Evolutionary conservation across 257 asterid species (phyloP).

Genomic region (Galeopsis tetrahit): DNA sequence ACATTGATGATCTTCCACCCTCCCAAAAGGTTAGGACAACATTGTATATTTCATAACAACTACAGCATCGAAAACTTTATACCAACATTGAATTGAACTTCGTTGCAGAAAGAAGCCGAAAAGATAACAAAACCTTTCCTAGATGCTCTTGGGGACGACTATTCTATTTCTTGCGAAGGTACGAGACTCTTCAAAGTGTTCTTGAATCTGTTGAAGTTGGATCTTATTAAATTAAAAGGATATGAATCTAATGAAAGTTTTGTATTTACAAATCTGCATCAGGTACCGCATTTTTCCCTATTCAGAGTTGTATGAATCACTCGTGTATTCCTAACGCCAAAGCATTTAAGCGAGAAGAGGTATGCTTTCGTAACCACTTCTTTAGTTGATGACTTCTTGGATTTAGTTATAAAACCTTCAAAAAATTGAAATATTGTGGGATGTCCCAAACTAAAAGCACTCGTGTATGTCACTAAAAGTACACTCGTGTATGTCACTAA

Average conservation of each 20-base stretch:
- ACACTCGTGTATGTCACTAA: background rate
- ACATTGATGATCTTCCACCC: slow-evolving; percentile 80
- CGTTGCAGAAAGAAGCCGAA: slow-evolving; percentile 74
- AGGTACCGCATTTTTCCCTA: slow-evolving; percentile 92
- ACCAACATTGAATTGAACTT: slow-evolving; percentile 22
- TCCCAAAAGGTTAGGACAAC: slow-evolving; percentile 64
- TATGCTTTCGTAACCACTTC: slow-evolving; percentile 28
- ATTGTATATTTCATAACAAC: background rate
- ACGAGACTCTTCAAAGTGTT: slow-evolving; percentile 3
- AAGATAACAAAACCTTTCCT: slow-evolving; percentile 62
- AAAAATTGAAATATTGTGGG: background rate
- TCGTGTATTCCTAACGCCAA: slow-evolving; percentile 88
- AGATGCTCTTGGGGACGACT: slow-evolving; percentile 94
- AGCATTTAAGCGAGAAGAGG: slow-evolving; percentile 95
- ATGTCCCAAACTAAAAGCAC: background rate
- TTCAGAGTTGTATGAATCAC: slow-evolving; percentile 96
- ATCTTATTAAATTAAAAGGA: background rate
- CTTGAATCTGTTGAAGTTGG: background rate
- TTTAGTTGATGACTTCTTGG: slow-evolving; percentile 6
- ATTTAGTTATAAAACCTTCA: background rate
- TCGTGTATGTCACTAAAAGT: too few relatives aligned
- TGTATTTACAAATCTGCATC: slow-evolving; percentile 35
- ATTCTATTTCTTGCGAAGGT: slow-evolving; percentile 91
- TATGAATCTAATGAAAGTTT: slow-evolving; percentile 14
- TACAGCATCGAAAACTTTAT: slow-evolving; percentile 22